Conservation (phyloP, 2,329 filamentous ascomycete species). For the Neopestalotiopsis sp. region DNA sequence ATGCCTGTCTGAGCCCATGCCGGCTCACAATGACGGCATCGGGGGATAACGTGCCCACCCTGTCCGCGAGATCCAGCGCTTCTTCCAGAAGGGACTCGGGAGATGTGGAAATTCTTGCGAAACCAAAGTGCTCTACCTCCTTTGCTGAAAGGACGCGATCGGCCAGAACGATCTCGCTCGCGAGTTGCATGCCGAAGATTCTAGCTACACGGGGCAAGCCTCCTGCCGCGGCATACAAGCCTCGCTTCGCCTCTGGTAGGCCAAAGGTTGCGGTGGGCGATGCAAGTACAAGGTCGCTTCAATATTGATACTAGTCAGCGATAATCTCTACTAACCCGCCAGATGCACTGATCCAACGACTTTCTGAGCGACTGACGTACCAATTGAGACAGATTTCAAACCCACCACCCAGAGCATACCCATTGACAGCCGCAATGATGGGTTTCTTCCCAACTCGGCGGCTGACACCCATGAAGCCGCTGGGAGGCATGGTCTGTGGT, state of each 20-base stretch:
- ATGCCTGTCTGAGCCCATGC: slow-evolving; percentile 41
- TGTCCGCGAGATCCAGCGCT: slow-evolving; percentile 39
- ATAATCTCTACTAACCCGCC: background rate
- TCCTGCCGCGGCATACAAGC: slow-evolving; percentile 58
- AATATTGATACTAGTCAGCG: accelerated
- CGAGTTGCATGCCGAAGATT: slow-evolving; percentile 51
- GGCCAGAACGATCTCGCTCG: slow-evolving; percentile 54
- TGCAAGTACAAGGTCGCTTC: slow-evolving; percentile 57
- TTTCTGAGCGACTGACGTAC: slow-evolving; percentile 38
- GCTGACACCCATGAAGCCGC: slow-evolving; percentile 61
- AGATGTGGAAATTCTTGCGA: slow-evolving; percentile 42
- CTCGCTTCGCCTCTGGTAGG: slow-evolving; percentile 58
- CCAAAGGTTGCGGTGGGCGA: slow-evolving; percentile 55
- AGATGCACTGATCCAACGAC: background rate
- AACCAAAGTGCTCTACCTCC: slow-evolving; percentile 47
- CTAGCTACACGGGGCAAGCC: slow-evolving; percentile 56
- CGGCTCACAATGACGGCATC: slow-evolving; percentile 47
- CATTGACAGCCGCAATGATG: slow-evolving; percentile 64
- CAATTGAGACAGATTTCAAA: slow-evolving; percentile 62
- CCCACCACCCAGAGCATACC: slow-evolving; percentile 60
- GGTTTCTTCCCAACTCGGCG: slow-evolving; percentile 63
- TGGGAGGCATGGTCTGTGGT: slow-evolving; percentile 43
- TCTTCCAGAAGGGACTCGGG: slow-evolving; percentile 41
- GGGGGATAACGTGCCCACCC: slow-evolving; percentile 39
- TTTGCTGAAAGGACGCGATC: slow-evolving; percentile 49